These are phyloP conservation scores for Skeletonema marinoi DNA, from an alignment of 108 stramenopile genomes.

Conservation along the genomic window DNA sequence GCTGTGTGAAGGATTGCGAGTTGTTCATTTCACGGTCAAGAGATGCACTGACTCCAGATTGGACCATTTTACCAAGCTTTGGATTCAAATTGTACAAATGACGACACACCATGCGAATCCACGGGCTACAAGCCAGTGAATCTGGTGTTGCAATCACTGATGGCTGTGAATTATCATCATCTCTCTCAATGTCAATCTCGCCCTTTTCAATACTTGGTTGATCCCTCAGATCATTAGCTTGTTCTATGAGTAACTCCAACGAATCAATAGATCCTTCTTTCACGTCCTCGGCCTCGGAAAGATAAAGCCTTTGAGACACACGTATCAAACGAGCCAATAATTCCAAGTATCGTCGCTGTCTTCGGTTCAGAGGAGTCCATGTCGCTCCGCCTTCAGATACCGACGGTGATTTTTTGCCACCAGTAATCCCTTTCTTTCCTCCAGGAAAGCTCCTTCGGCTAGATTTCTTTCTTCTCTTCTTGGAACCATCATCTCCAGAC, in stretches of 20 bases:
- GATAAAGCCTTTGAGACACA: conserved; percentile 63
- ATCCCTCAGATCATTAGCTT: conserved; percentile 15
- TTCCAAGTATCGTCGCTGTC: conserved; percentile 72
- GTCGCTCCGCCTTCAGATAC: conserved; percentile 26
- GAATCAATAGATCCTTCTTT: conserved; percentile 30
- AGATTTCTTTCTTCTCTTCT: conserved; percentile 41
- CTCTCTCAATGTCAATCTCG: conserved; percentile 25
- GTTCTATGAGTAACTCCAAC: conserved; percentile 30
- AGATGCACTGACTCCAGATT: background rate
- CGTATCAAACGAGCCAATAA: conserved; percentile 63
- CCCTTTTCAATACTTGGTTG: conserved; percentile 29
- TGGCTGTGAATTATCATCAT: background rate
- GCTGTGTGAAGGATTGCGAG: conserved; percentile 1
- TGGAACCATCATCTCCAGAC: conserved; percentile 17
- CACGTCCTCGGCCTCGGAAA: conserved; percentile 52
- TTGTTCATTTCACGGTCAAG: background rate
- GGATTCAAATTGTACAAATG: conserved; percentile 49
- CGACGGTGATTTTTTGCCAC: conserved; percentile 7
- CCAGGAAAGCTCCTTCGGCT: conserved; percentile 15
- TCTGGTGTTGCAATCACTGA: conserved; percentile 5
- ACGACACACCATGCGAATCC: conserved; percentile 37
- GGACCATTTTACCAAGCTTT: conserved; percentile 19
- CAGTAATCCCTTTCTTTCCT: conserved; percentile 9
- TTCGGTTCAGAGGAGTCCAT: conserved; percentile 46
- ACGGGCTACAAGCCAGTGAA: conserved; percentile 42